A percentile compares a stretch with the other conserved stretches of the same genome.
phyloP scores from a whole-genome alignment of 768 basidiomycete genomes.

The Trametes cinnabarina region DNA sequence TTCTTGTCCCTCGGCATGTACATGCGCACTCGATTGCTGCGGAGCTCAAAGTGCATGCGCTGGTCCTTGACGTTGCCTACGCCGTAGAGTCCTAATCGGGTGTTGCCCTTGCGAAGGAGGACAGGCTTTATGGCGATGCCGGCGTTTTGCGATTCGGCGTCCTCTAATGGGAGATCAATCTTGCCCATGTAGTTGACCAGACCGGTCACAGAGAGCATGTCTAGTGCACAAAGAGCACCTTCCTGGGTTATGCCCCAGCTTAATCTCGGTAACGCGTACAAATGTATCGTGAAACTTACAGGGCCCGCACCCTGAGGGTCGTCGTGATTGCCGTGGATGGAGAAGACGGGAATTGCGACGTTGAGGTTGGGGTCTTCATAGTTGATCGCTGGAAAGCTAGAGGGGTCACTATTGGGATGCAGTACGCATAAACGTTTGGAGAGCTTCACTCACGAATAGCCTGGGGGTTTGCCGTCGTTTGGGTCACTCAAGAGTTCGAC shows the following conservation, averaged over 20 bases:
- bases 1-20: slow-evolving; percentile 91
- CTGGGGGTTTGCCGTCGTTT: slow-evolving; percentile 80
- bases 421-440: not conserved
- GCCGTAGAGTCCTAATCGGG: slow-evolving; percentile 89
- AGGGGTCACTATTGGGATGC: slow-evolving; percentile 1
- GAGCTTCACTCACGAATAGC: slow-evolving; percentile 65
- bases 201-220: slow-evolving; percentile 90
- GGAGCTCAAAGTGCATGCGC: slow-evolving; percentile 93
- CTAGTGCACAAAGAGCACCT: slow-evolving; percentile 93
- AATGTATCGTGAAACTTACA: slow-evolving; percentile 43
- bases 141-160: slow-evolving; percentile 58
- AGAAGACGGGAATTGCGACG: slow-evolving; percentile 94
- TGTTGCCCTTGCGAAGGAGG: slow-evolving; percentile 85
- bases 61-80: slow-evolving; percentile 96
- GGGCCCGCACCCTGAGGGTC: slow-evolving; percentile 96
- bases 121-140: slow-evolving; percentile 89
- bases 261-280: not conserved
- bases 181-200: slow-evolving; percentile 98
- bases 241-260: slow-evolving; percentile 47
- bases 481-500: slow-evolving; percentile 92
- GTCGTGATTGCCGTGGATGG: slow-evolving; percentile 99
- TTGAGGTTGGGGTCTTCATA: slow-evolving; percentile 97
- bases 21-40: slow-evolving; percentile 93
- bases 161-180: slow-evolving; percentile 78
- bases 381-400: slow-evolving; percentile 92